phyloP scores from a whole-genome alignment of 192 early-diverging fungal genomes.

The Oehlia diaphana region DNA sequence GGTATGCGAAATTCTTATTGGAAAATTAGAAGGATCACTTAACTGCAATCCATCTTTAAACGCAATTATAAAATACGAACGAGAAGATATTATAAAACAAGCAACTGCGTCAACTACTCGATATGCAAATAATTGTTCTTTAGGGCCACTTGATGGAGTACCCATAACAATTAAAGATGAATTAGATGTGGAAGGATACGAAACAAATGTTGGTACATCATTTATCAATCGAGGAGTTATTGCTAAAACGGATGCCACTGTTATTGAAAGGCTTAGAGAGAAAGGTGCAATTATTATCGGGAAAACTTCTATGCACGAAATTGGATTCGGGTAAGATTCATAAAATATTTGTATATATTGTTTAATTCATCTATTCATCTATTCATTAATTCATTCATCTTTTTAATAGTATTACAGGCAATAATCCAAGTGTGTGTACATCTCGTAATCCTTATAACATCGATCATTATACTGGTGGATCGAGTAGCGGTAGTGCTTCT shows the following conservation, averaged over 20 bases:
- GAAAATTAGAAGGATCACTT: background rate
- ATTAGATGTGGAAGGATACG: conserved; percentile 56
- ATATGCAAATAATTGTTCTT: conserved; percentile 45
- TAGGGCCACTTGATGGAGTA: conserved; percentile 73
- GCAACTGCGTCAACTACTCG: conserved; percentile 56
- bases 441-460: conserved; percentile 64
- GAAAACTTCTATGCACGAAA: conserved; percentile 75
- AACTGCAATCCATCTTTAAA: conserved; percentile 28
- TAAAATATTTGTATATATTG: no score
- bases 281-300: conserved; percentile 68
- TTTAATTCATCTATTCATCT: background rate
- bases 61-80: conserved; percentile 35
- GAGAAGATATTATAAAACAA: conserved; percentile 46
- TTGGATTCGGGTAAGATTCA: conserved; percentile 49
- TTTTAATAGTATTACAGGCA: conserved; percentile 49
- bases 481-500: conserved; percentile 66
- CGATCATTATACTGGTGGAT: conserved; percentile 65
- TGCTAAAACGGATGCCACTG: conserved; percentile 50
- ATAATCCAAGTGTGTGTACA: conserved; percentile 59
- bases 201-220: conserved; percentile 56
- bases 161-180: conserved; percentile 76
- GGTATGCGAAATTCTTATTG: conserved; percentile 11
- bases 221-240: conserved; percentile 55
- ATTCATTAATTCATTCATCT: no score
- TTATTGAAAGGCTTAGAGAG: conserved; percentile 50